Conservation (phyloP, 139 green algal genomes). For the Ettlia oleoabundans region DNA sequence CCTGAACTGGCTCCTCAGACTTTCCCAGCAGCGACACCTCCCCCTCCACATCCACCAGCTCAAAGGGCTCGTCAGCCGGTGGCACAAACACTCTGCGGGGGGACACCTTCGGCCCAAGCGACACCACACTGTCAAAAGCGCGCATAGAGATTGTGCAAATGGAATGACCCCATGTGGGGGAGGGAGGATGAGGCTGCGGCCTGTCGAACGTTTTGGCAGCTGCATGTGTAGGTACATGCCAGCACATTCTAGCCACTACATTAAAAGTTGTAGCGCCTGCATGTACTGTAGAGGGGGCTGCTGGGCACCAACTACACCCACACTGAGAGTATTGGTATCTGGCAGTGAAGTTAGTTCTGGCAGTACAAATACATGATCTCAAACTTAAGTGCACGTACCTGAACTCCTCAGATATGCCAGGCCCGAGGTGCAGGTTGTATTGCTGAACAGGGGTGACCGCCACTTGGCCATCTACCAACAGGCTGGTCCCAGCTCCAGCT, state of each 20-base stretch:
- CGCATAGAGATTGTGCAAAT: too few species aligned
- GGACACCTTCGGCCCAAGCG: not conserved
- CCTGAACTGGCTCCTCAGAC: not conserved
- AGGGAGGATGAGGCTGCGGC: too few species aligned
- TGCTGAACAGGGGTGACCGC: slow-evolving; percentile 8
- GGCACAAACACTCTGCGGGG: slow-evolving; percentile 42
- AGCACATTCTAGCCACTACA: too few species aligned
- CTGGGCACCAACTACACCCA: too few species aligned
- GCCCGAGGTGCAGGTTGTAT: slow-evolving; percentile 19
- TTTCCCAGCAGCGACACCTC: slow-evolving; percentile 50
- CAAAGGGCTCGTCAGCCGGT: slow-evolving; percentile 30
- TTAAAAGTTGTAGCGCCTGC: too few species aligned
- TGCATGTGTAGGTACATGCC: too few species aligned
- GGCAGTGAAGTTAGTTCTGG: too few species aligned
- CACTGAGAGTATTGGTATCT: too few species aligned
- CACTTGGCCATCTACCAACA: slow-evolving; percentile 5
- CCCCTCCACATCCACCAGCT: slow-evolving; percentile 47
- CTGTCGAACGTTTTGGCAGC: too few species aligned
- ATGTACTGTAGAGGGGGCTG: not conserved
- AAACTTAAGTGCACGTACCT: too few species aligned
- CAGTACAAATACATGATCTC: too few species aligned
- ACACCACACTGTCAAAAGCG: not conserved
- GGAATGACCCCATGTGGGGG: too few species aligned
- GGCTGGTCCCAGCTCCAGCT: not conserved
- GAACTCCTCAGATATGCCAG: slow-evolving; percentile 16